A percentile compares a stretch with the other conserved stretches of the same genome.
phyloP scores from a whole-genome alignment of 2,329 filamentous ascomycete species.

The Beauveria asiatica region DNA sequence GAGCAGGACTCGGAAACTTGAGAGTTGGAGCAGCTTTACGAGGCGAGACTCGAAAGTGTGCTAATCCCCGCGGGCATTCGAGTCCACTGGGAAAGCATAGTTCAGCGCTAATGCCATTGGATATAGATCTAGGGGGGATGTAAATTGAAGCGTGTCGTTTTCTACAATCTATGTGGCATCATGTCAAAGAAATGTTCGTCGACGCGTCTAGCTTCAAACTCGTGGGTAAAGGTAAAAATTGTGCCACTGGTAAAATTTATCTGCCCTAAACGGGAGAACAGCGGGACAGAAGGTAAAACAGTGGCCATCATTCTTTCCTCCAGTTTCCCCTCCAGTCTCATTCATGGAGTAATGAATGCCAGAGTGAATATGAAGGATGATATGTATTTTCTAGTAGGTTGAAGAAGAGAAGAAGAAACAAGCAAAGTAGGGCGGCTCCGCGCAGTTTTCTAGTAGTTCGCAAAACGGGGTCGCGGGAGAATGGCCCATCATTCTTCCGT shows the following conservation, averaged over 20 bases:
- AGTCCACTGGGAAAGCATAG: background rate
- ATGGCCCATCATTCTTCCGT: conserved; percentile 4
- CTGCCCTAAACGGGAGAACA: conserved; percentile 25
- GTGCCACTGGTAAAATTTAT: conserved; percentile 29
- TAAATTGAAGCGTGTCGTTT: background rate
- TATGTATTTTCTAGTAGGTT: conserved; percentile 36
- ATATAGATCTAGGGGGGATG: background rate
- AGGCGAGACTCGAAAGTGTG: no score
- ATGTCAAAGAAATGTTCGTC: background rate
- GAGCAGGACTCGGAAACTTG: background rate
- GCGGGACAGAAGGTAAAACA: conserved; percentile 43
- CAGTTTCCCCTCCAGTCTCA: conserved; percentile 61
- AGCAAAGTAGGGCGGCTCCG: background rate
- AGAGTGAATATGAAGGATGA: conserved; percentile 63
- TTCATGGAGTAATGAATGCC: conserved; percentile 45
- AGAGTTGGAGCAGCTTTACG: background rate
- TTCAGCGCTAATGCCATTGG: background rate
- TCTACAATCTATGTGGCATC: background rate
- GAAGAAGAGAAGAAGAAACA: conserved; percentile 20
- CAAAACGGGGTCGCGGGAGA: conserved; percentile 18
- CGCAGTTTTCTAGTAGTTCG: conserved; percentile 5
- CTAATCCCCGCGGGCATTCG: no score
- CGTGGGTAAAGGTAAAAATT: conserved; percentile 15
- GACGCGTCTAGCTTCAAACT: background rate
- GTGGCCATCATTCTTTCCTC: conserved; percentile 48